Base-by-base conservation (phyloP, 805 yeast genomes). In the Pichia heedii region DNA sequence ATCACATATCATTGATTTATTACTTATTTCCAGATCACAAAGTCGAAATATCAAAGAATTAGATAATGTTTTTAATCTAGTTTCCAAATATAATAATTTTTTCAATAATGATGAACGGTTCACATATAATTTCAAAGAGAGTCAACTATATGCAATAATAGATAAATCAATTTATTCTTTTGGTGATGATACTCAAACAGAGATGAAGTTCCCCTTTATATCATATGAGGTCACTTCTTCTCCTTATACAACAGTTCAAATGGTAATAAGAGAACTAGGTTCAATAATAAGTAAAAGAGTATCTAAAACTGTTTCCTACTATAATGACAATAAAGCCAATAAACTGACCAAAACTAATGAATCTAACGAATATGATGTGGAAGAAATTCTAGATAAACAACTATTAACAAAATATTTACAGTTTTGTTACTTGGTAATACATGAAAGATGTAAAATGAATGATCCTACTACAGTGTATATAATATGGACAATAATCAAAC, bases 381-480 rank as follows among this genome's bases (percentile, higher is more conserved):
- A 45, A 12, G 48, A 48, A 19, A 21, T 53, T 3, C 40, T 46
- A 15, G 49, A 48, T 38, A 42, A 40, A 21, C 50, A 51, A 37
- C 37, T 54, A n/a, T 42, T 54, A 22, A 58, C 58, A 18, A 44
- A 43, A 18, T 62, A 57, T 37, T 47, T 62, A n/a, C 47, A 50
- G 13, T 54, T 55, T 36, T 50, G 60, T 37, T 65, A 65, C 40
- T 29, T 44, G 20, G 42, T 52, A 40, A 58, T 65, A 8, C 56
- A 54, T 34, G 47, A 54, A 15, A 49, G 58, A 27, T 46, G 55
- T 11, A 7, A 36, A 0, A 22, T 37, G 11, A 55, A 58, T 33
- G 67, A 63, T 45, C 45, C 55, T 10, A 54, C 55, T 5, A 33
- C 54, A 1, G 59, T 62, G 1, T 63, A 52, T 41, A 40, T 35